phyloP scores from a whole-genome alignment of 208 protist species.

The Lotmaria passim region DNA sequence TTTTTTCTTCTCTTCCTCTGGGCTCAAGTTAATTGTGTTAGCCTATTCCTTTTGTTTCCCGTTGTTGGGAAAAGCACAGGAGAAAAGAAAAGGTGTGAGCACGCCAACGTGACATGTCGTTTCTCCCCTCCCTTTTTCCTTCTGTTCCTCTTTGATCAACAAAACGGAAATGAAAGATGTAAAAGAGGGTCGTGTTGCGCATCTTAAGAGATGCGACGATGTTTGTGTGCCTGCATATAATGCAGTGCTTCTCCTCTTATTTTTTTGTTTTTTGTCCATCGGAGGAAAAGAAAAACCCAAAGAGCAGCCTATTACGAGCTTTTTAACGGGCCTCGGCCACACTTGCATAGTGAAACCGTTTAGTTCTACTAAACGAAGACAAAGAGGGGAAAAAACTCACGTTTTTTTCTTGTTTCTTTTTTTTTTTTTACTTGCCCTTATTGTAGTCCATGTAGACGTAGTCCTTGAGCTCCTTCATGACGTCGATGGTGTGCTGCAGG shows the following conservation, averaged over 20 bases:
- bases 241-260: background rate
- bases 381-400: conserved; percentile 3
- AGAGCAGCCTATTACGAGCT: background rate
- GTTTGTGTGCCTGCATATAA: background rate
- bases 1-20: no score
- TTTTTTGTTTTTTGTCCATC: no score
- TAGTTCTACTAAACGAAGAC: conserved; percentile 4
- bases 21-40: no score
- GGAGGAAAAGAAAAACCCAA: background rate
- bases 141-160: background rate
- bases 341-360: background rate
- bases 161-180: no score
- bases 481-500: conserved; percentile 88
- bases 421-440: conserved; percentile 17
- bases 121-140: background rate
- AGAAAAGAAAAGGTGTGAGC: no score
- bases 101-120: no score
- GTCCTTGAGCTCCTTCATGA: conserved; percentile 86
- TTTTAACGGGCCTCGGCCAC: no score
- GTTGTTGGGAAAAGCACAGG: no score
- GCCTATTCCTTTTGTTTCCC: no score
- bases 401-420: background rate
- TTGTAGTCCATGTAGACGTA: conserved; percentile 80
- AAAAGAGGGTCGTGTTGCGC: no score
- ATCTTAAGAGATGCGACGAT: no score